phyloP scores from a whole-genome alignment of 129 eudicot genomes.

The Daucus carota region DNA sequence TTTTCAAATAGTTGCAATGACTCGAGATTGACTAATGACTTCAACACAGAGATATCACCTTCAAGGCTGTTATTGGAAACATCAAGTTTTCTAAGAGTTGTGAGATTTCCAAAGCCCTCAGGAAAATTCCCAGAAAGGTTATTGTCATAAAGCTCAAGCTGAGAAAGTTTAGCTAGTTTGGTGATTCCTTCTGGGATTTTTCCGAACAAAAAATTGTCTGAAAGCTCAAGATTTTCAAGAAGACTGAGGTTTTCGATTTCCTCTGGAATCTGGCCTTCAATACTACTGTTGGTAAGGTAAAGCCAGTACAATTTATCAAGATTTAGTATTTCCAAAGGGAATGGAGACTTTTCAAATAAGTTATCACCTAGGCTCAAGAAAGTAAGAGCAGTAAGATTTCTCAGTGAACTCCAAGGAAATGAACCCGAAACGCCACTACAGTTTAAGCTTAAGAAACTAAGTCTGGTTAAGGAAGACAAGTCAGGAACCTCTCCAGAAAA shows the following conservation, averaged over 20 bases:
- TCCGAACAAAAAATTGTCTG: slow-evolving; percentile 2
- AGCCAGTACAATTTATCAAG: slow-evolving; percentile 2
- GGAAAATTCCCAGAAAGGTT: not conserved
- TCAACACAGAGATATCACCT: slow-evolving; percentile 6
- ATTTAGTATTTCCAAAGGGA: not conserved
- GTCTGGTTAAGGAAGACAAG: slow-evolving; percentile 14
- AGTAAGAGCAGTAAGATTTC: not conserved
- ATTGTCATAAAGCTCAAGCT: slow-evolving; percentile 12
- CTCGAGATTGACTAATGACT: not conserved
- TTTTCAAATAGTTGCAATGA: slow-evolving; percentile 5
- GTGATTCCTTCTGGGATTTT: slow-evolving; percentile 3
- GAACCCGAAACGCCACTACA: slow-evolving; percentile 18
- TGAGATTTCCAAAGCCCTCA: slow-evolving; percentile 1
- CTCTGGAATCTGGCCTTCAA: slow-evolving; percentile 2
- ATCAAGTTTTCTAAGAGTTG: not conserved
- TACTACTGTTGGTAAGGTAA: not conserved
- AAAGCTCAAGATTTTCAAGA: slow-evolving; percentile 9
- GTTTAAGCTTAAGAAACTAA: slow-evolving; percentile 19
- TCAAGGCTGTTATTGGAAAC: slow-evolving; percentile 6
- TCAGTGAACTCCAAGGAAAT: slow-evolving; percentile 21
- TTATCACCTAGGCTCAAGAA: slow-evolving; percentile 8
- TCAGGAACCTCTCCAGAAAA: slow-evolving; percentile 21
- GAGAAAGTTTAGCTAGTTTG: not conserved
- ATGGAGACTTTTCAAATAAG: slow-evolving; percentile 2
- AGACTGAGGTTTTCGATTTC: not conserved